phyloP scores from a whole-genome alignment of 2,329 filamentous ascomycete genomes.

The Metarhizium album region DNA sequence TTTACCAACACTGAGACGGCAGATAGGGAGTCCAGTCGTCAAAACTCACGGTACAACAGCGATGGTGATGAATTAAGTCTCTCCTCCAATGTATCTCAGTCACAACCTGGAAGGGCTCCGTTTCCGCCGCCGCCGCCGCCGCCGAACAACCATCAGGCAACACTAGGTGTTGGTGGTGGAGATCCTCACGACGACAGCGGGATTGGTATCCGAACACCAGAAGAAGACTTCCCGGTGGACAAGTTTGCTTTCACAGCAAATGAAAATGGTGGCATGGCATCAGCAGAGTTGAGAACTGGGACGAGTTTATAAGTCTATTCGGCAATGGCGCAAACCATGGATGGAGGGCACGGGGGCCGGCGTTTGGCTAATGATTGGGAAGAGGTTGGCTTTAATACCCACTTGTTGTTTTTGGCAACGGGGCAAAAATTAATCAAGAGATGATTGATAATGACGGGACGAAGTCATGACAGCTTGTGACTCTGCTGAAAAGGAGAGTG shows the following conservation, averaged over 20 bases:
- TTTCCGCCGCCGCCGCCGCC: slow-evolving; percentile 36
- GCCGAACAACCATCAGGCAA: slow-evolving; percentile 32
- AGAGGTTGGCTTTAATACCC: slow-evolving; percentile 7
- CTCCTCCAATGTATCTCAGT: slow-evolving; percentile 32
- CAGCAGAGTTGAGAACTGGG: slow-evolving; percentile 17
- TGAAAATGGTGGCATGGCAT: slow-evolving; percentile 24
- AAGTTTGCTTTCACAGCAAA: slow-evolving; percentile 40
- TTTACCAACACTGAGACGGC: slow-evolving; percentile 23
- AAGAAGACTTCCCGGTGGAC: slow-evolving; percentile 52
- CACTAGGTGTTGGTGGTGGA: slow-evolving; percentile 24
- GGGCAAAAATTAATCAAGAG: slow-evolving; percentile 12
- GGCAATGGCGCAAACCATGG: neutral
- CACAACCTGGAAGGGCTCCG: slow-evolving; percentile 38
- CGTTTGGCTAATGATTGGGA: slow-evolving; percentile 8
- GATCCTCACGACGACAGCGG: slow-evolving; percentile 60
- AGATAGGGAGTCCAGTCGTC: slow-evolving; percentile 24
- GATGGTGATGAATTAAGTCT: slow-evolving; percentile 35
- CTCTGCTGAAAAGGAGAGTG: neutral
- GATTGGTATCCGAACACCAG: slow-evolving; percentile 59
- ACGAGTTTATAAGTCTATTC: slow-evolving; percentile 5
- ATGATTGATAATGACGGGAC: slow-evolving; percentile 21
- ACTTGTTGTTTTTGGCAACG: slow-evolving; percentile 1
- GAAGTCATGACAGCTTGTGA: slow-evolving; percentile 19
- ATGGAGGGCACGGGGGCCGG: slow-evolving; percentile 4
- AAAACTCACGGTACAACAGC: slow-evolving; percentile 30